These are phyloP conservation scores for Lasiodiplodia sp. DNA, from an alignment of 2,329 filamentous ascomycete species.

Conservation along the genomic window DNA sequence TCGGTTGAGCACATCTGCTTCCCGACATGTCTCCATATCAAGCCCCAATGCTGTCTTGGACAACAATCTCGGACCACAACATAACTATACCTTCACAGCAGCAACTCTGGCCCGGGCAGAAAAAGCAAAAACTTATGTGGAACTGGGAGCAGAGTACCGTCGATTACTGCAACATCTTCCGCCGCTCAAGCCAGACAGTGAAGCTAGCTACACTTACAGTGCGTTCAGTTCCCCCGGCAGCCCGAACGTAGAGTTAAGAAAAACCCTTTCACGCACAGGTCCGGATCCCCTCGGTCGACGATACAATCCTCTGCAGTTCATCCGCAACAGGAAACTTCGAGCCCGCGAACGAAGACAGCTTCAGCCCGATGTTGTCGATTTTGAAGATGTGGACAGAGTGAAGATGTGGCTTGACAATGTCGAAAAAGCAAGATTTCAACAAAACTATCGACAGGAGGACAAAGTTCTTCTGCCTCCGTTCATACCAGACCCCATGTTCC, in stretches of 20 bases:
- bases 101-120: conserved; percentile 83
- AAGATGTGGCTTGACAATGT: conserved; percentile 79
- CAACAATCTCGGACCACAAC: conserved; percentile 37
- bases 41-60: conserved; percentile 26
- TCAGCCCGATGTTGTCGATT: conserved; percentile 77
- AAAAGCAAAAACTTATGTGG: conserved; percentile 84
- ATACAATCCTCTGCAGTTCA: conserved; percentile 92
- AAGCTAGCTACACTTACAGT: conserved; percentile 48
- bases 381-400: conserved; percentile 75
- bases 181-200: conserved; percentile 65
- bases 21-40: conserved; percentile 39
- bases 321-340: conserved; percentile 87
- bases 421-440: conserved; percentile 53
- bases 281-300: conserved; percentile 65
- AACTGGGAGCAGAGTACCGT: conserved; percentile 84
- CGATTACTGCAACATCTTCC: conserved; percentile 80
- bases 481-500: conserved; percentile 10
- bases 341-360: conserved; percentile 78
- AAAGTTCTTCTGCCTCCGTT: conserved; percentile 44
- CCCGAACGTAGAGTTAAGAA: conserved; percentile 47
- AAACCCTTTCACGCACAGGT: conserved; percentile 47
- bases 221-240: conserved; percentile 52
- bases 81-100: conserved; percentile 72
- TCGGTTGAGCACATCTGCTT: conserved; percentile 32
- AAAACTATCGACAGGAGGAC: conserved; percentile 48